Base-by-base conservation (phyloP, 106 monocot genomes). In the Allium fistulosum region DNA sequence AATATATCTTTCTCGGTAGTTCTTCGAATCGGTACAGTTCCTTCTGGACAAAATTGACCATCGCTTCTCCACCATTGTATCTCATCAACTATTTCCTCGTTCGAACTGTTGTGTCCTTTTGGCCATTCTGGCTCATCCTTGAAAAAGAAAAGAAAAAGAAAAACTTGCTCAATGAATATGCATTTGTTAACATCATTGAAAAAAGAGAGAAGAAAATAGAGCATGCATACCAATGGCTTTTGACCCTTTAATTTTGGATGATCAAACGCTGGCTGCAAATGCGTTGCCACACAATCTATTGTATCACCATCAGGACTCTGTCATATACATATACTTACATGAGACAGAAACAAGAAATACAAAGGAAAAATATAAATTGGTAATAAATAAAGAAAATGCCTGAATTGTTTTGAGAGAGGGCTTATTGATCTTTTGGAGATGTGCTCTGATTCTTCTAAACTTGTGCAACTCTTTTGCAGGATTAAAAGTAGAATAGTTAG, bases 81-180 rank as follows among this genome's bases (percentile, higher is more conserved):
- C 65, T 69, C 55, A 48, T 78, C 78, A 7, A 45, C 62, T 1
- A 22, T 22, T 7, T 8, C 16, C 6, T 53, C 18, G 13, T 59
- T 68, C 26, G 52, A 10, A 3, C 45, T 3, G 15, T 46, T 58
- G 56, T 80, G 67, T 17, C 89, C 77, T 74, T 74, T 87, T 11
- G 97, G 97, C 70, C 84, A 86, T 82, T 79, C 80, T 51, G 97
- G 97, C 46, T 80, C 69, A 11, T 83, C 87, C 92, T 84, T 73
- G 56, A 82, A 17, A 55, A 53, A 46, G 2, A 48, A 48, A 48
- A 65, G 22, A 37, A 62, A 45, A 48, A 47, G 13, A 48, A 3
- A 46, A 9, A 49, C 65, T 17, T 7, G 18, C 15, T 17, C 6
- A 10, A 4, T 27, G 1, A 63, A 63, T 37, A 37, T 5, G 1